A percentile compares a stretch with the other conserved stretches of the same genome.
Evolutionary conservation across 164 flowering plant genomes (phyloP).

Genomic region (Santalum album): DNA sequence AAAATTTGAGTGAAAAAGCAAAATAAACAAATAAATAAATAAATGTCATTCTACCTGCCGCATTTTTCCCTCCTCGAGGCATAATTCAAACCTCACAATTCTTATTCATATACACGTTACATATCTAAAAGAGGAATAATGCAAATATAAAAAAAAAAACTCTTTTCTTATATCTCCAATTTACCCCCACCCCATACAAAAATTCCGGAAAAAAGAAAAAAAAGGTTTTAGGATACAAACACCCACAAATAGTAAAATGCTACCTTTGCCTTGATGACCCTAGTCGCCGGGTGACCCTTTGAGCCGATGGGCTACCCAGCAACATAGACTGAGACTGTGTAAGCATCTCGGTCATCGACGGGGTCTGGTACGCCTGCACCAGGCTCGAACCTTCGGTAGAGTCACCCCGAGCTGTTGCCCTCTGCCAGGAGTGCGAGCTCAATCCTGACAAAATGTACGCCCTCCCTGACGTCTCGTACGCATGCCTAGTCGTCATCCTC

Average conservation of each 20-base stretch:
- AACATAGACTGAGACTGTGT: conserved; percentile 45
- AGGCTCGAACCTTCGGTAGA: conserved; percentile 41
- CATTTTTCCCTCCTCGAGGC: not conserved
- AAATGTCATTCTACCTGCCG: no score
- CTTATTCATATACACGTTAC: conserved; percentile 26
- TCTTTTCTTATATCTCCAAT: conserved; percentile 4
- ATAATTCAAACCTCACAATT: conserved; percentile 1
- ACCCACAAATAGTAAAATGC: not conserved
- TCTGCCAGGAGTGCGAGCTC: conserved; percentile 71
- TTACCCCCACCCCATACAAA: conserved; percentile 7
- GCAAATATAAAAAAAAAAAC: conserved; percentile 4
- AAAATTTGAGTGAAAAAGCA: not conserved
- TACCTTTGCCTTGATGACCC: conserved; percentile 26
- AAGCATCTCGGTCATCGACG: conserved; percentile 60
- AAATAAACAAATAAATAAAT: no score
- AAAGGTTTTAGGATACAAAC: not conserved
- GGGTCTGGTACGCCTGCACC: conserved; percentile 52
- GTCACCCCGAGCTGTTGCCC: conserved; percentile 75
- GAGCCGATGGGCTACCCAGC: conserved; percentile 31
- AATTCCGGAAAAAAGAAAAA: no score
- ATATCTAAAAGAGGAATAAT: conserved; percentile 5
- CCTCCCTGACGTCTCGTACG: conserved; percentile 58
- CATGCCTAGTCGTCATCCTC: conserved; percentile 53
- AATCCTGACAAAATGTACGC: conserved; percentile 65
- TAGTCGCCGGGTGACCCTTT: conserved; percentile 18